Evolutionary conservation across 345 rosid genomes (phyloP), one percentile per base, ranked within the genome.

Genomic region (Eucalyptus cloeziana): DNA sequence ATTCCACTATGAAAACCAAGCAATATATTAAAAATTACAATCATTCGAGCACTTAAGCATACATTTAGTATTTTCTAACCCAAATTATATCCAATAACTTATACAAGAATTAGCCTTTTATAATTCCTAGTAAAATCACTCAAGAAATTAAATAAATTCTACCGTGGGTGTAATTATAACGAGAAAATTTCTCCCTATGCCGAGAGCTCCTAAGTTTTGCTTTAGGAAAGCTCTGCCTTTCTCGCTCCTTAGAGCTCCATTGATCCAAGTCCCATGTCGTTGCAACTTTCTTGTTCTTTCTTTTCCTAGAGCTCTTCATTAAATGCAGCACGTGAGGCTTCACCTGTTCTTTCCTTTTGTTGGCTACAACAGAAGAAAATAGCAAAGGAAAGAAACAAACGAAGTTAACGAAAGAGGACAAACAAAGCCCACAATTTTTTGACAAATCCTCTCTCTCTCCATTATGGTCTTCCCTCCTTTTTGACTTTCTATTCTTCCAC

Each of bases 61-160:
- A 21, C 10, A 52, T 52, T 52, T 0, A 8, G 25, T 21, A 1
- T 52, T 52, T 52, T 0, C 5, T 52, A 52, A 7, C 2, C 3
- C 2, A 2, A 8, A 52, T 52, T 52, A 4, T 1, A 52, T 52
- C 4, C 58, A 52, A 19, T 52, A 52, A 19, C 10, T 52, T 52
- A 52, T 52, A 52, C 10, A 1, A 1, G 21, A 52, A 21, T 52
- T 52, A 52, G 4, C 25, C 25, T 52, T 52, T 52, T 8, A 52
- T 8, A 52, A 52, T 52, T 52, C 0, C 1, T 52, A 19, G 0
- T 19, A 1, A 52, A 52, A 52, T 5, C 10, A 52, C 10, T 52
- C 10, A 52, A 21, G 1, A 52, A 52, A 21, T 52, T 21, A 52
- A 52, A 52, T 52, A 52, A 52, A 52, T 52, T 52, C 56, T 52